These are phyloP conservation scores for Pseudohyphozyma bogoriensis DNA, from an alignment of 768 basidiomycete genomes.

Conservation along the genomic window DNA sequence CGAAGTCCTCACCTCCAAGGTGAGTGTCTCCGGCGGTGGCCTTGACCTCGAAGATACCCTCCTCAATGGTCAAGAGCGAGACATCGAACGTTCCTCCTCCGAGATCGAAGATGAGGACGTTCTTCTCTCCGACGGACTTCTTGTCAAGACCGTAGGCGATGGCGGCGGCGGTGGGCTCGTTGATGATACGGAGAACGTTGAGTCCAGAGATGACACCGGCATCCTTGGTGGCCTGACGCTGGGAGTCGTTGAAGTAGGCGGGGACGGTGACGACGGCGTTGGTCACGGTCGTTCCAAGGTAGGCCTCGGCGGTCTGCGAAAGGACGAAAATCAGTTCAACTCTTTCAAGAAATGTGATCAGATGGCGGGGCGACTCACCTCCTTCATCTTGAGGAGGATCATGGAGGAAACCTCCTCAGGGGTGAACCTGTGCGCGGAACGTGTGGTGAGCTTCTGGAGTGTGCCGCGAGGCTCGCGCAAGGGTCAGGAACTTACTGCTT, in stretches of 20 bases:
- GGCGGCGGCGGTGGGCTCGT: conserved; percentile 96
- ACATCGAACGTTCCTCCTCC: conserved; percentile 99
- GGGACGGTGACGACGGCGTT: conserved; percentile 59
- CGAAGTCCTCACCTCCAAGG: conserved; percentile 96
- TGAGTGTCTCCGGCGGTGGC: conserved; percentile 97
- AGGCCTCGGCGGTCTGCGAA: conserved; percentile 59
- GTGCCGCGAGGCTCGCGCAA: no score
- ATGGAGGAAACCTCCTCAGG: conserved; percentile 61
- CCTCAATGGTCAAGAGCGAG: conserved; percentile 88
- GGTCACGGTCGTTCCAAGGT: conserved; percentile 56
- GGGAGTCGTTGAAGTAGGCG: conserved; percentile 98
- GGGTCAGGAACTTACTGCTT: no score
- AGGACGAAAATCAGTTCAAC: no score
- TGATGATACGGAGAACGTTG: conserved; percentile 96
- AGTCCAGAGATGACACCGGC: conserved; percentile 88
- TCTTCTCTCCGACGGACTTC: conserved; percentile 77
- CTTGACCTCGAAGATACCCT: conserved; percentile 97
- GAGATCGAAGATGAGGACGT: conserved; percentile 96
- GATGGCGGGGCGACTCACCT: no score
- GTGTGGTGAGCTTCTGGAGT: no score
- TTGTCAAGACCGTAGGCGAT: conserved; percentile 98
- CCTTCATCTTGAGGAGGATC: conserved; percentile 60
- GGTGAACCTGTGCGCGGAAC: no score
- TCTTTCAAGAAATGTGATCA: no score
- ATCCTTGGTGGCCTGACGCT: conserved; percentile 97